Evolutionary conservation across 495 filamentous ascomycete genomes (phyloP).

Genomic region (Talaromyces proteolyticus): DNA sequence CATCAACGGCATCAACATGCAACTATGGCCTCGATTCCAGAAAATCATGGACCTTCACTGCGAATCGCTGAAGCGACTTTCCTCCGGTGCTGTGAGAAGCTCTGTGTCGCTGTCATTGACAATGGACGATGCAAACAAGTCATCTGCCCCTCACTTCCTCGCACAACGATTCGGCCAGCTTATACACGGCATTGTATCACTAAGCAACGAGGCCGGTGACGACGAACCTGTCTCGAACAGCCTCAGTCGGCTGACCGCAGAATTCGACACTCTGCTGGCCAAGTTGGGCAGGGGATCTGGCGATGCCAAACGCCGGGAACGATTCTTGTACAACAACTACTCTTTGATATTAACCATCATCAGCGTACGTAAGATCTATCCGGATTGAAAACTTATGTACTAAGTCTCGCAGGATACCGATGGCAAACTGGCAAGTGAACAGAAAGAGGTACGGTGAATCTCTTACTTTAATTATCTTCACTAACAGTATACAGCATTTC

Average conservation of each 20-base stretch:
- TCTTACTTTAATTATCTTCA: neutral
- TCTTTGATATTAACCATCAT: constrained; percentile 87
- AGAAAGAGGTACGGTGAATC: constrained; percentile 44
- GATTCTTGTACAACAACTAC: constrained; percentile 94
- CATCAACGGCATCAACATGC: constrained; percentile 91
- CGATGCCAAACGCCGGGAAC: constrained; percentile 71
- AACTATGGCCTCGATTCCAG: constrained; percentile 94
- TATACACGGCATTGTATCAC: constrained; percentile 71
- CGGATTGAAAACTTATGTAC: constrained; percentile 3
- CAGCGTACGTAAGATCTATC: constrained; percentile 37
- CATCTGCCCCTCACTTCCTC: constrained; percentile 81
- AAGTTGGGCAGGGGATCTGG: constrained; percentile 62
- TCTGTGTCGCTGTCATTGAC: constrained; percentile 51
- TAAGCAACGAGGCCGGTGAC: constrained; percentile 83
- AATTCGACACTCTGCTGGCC: constrained; percentile 72
- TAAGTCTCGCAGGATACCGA: constrained; percentile 53
- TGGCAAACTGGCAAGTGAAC: constrained; percentile 72
- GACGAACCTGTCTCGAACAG: constrained; percentile 87
- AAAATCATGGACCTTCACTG: constrained; percentile 88
- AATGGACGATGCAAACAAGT: constrained; percentile 56
- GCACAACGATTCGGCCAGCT: constrained; percentile 92
- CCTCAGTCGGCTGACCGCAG: constrained; percentile 64
- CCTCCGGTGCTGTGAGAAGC: constrained; percentile 45
- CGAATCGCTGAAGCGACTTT: constrained; percentile 67
- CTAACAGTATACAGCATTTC: constrained; percentile 28